These are phyloP conservation scores for Echria macrotheca DNA, from an alignment of 495 filamentous ascomycete genomes.

Conservation along the genomic window DNA sequence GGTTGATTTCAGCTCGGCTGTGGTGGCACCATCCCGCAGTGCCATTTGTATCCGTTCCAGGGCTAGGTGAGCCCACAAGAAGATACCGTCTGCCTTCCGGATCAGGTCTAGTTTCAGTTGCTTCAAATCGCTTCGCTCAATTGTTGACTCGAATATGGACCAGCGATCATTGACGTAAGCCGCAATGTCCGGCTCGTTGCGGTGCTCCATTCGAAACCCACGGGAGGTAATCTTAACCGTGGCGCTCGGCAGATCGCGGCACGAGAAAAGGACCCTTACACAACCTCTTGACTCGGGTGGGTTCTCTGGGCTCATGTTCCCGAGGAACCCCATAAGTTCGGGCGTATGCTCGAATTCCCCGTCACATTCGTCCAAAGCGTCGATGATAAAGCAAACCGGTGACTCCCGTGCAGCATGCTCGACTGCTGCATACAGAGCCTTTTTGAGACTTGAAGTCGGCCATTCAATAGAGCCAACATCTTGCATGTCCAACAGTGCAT, in stretches of 20 bases:
- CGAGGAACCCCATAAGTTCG: slow-evolving; percentile 1
- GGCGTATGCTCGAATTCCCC: not conserved
- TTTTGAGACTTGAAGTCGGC: slow-evolving; percentile 3
- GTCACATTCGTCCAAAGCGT: slow-evolving; percentile 12
- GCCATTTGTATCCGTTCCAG: slow-evolving; percentile 6
- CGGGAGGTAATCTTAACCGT: not conserved
- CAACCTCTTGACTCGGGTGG: not conserved
- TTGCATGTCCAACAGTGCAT: not conserved
- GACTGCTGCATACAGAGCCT: not conserved
- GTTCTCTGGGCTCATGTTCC: not conserved
- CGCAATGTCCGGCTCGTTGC: slow-evolving; percentile 9
- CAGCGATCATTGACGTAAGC: slow-evolving; percentile 7
- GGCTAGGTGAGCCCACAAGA: not conserved
- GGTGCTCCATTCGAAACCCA: slow-evolving; percentile 9
- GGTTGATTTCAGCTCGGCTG: slow-evolving; percentile 5
- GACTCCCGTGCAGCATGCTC: not conserved
- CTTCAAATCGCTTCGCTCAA: slow-evolving; percentile 3
- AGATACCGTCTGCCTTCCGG: not conserved
- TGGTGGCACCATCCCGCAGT: slow-evolving; percentile 2
- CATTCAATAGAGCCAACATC: not conserved
- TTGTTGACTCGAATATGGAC: not conserved
- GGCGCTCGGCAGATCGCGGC: slow-evolving; percentile 5
- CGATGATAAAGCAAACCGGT: slow-evolving; percentile 5
- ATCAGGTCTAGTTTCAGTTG: slow-evolving; percentile 1
- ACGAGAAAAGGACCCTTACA: slow-evolving; percentile 5